Evolutionary conservation across 768 basidiomycete species (phyloP), one percentile per base, ranked within the genome.

Genomic region (Boletus vinaceobasis): DNA sequence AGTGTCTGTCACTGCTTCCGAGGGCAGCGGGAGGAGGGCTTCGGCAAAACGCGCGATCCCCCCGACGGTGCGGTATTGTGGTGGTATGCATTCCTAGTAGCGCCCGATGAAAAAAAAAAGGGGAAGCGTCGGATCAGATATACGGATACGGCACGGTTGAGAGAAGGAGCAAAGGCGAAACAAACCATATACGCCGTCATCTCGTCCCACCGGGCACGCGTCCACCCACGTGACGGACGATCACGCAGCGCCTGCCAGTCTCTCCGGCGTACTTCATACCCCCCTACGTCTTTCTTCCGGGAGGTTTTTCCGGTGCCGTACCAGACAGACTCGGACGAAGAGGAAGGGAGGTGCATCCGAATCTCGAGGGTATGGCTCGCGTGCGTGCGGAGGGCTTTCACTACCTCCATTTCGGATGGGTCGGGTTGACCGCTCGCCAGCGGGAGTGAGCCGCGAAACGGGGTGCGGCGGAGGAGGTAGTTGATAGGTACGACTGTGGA

Each of bases 41-140:
- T 66, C 67, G 1, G 79, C 56, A 52, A 88, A 79, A n/a, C 70
- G 72, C 9, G 72, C 70, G 29, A 87, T 76, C 1, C 74, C 73
- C n/a, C 80, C 72, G 6, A 84, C 56, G 1, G 73, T 79, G 44
- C 85, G 80, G 61, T 79, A 75, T 32, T 76, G 70, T 0, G 69
- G 59, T 0, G 90, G 89, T 15, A 90, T 79, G 55, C 83, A 84
- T 71, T 93, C 90, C 90, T 93, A 33, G 33, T 14, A 23, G 26
- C 11, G 14, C 11, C 36, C 15, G 17, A 33, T 9, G 45, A 45
- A 14, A 6, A 11, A 3, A 38, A 38, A 38, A 4, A 9, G 36
- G 17, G 14, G 9, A 32, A 19, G 7, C 2, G 13, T 36, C 4
- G n/a, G 15, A 23, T 48, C 11, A 42, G 37, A 33, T 19, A 7